Evolutionary conservation across 2,329 filamentous ascomycete species (phyloP).

Genomic region (Colletotrichum lupini): DNA sequence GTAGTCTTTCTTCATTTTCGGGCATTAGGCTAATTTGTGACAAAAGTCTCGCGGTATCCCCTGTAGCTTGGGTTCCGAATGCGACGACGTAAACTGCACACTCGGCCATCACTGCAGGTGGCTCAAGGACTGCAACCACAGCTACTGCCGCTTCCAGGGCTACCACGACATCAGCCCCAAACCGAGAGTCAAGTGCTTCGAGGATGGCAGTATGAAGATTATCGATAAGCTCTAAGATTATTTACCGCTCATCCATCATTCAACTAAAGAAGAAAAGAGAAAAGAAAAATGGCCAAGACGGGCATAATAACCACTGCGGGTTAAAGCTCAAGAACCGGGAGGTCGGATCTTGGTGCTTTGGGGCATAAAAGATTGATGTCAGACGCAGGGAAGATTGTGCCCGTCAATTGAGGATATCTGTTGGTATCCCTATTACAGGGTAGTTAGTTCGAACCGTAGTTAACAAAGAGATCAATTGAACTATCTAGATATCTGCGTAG

Average conservation of each 20-base stretch:
- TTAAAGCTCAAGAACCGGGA: not conserved
- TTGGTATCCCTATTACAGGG: no score
- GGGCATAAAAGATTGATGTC: not conserved
- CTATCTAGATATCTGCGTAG: no score
- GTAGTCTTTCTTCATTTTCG: no score
- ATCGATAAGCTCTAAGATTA: not conserved
- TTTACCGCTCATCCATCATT: not conserved
- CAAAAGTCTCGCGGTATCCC: conserved; percentile 32
- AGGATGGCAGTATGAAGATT: conserved; percentile 31
- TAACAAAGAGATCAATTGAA: no score
- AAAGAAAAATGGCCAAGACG: no score
- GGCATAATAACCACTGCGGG: not conserved
- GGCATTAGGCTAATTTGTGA: not conserved
- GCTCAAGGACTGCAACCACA: conserved; percentile 35
- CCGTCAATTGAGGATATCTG: no score
- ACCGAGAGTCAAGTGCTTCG: conserved; percentile 26
- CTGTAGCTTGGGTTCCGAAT: conserved; percentile 35
- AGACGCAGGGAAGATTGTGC: not conserved
- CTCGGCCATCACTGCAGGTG: conserved; percentile 39
- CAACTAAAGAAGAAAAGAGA: not conserved
- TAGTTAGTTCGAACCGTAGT: no score
- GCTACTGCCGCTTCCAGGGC: conserved; percentile 37
- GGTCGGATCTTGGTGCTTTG: not conserved
- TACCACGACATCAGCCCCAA: conserved; percentile 37
- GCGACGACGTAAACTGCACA: conserved; percentile 36